Base-by-base conservation (phyloP, 176 grass and related monocot species). In the Cenchrus fungigraminus region DNA sequence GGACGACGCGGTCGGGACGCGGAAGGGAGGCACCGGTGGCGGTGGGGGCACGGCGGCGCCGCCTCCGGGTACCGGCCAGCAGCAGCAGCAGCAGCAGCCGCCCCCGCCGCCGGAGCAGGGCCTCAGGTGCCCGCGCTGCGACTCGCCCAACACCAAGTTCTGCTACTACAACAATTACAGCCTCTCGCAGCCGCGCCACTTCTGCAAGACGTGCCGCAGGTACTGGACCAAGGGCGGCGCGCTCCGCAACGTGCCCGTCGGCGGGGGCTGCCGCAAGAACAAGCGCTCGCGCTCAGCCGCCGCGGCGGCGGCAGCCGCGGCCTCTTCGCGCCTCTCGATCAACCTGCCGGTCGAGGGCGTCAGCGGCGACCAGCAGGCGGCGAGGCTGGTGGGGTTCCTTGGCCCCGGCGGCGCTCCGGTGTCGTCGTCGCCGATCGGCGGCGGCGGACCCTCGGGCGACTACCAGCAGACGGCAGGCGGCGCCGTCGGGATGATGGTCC, bases 141-240 rank as follows among this genome's bases (percentile, higher is more conserved):
- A 96, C 90, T 99, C 97, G 8, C 90, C 90, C 57, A 96, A 99
- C 84, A 99, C 97, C 84, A 99, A 99, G 59, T 99, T 99, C 83
- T 99, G 97, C 90, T 99, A 99, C 89, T 99, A 99, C 81, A 99
- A 99, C 84, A 99, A 99, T 86, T 99, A 99, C 90, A 91, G 88
- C 88, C 90, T 99, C 9, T 88, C 90, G 51, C 97, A 99, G 86
- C 97, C 97, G 5, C 86, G 97, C 9, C 94, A 99, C 88, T 96
- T 94, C 90, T 99, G 97, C 88, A 99, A 99, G 86, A 94, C 88
- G 49, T 99, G 97, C 82, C 88, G 97, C 15, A 63, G 97, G 46
- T 99, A 99, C 78, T 99, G 97, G 97, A 99, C 97, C 81, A 99
- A 94, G 74, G 97, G 97, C 67, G 97, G 97, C 50, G 93, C 93